phyloP scores from a whole-genome alignment of 495 filamentous ascomycete species.

The Daldinia caldariorum region DNA sequence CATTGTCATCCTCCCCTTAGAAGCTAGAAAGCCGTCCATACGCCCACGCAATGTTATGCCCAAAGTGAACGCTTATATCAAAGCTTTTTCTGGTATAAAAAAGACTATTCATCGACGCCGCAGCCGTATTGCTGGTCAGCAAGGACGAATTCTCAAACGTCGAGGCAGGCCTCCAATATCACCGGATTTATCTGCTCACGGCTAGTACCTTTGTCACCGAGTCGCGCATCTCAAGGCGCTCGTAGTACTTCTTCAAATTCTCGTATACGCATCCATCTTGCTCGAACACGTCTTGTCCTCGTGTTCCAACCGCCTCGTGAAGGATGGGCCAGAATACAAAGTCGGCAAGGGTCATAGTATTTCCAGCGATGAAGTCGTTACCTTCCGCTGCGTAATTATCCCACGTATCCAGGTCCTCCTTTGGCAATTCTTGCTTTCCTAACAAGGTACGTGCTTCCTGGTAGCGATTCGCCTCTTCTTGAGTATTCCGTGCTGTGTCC shows the following conservation, averaged over 20 bases:
- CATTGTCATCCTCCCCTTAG: not conserved
- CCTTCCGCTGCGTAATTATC: slow-evolving; percentile 57
- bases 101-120: not conserved
- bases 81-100: slow-evolving; percentile 14
- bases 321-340: slow-evolving; percentile 78
- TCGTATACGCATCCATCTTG: slow-evolving; percentile 49
- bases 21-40: not conserved
- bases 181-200: not conserved
- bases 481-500: slow-evolving; percentile 47
- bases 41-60: slow-evolving; percentile 19
- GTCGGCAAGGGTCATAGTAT: slow-evolving; percentile 68
- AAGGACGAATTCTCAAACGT: not conserved
- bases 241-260: slow-evolving; percentile 65
- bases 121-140: not conserved
- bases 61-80: slow-evolving; percentile 14
- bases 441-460: slow-evolving; percentile 54
- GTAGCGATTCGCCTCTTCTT: slow-evolving; percentile 50
- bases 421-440: slow-evolving; percentile 49
- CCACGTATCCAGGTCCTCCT: slow-evolving; percentile 58
- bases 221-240: slow-evolving; percentile 59
- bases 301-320: slow-evolving; percentile 60
- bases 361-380: slow-evolving; percentile 66
- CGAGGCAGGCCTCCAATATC: not conserved
- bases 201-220: slow-evolving; percentile 58
- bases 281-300: slow-evolving; percentile 36